Evolutionary conservation across 768 basidiomycete species (phyloP).

Genomic region (Auricularia cornea): DNA sequence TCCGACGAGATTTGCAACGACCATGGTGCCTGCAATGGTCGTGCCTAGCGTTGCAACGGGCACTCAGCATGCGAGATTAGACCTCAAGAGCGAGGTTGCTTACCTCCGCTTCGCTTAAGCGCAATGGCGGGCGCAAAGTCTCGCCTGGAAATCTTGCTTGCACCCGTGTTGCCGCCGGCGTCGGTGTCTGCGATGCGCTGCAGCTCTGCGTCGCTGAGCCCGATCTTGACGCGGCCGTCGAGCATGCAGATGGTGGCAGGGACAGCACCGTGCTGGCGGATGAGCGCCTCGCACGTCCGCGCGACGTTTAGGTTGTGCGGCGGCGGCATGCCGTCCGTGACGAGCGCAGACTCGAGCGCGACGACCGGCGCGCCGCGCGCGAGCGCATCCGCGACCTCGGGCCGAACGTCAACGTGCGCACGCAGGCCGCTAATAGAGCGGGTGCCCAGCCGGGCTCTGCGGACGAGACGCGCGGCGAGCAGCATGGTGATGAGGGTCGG

Average conservation of each 20-base stretch:
- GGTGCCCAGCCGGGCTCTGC: neutral
- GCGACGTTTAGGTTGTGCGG: conserved; percentile 71
- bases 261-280: conserved; percentile 64
- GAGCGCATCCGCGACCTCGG: conserved; percentile 80
- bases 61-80: conserved; percentile 13
- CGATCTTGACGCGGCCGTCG: conserved; percentile 78
- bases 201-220: conserved; percentile 57
- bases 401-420: conserved; percentile 53
- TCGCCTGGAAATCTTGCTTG: conserved; percentile 62
- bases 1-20: conserved; percentile 19
- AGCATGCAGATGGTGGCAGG: conserved; percentile 90
- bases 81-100: conserved; percentile 37
- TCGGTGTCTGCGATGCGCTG: conserved; percentile 52
- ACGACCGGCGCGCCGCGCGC: conserved; percentile 59
- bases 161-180: conserved; percentile 31
- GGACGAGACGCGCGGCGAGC: neutral
- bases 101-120: conserved; percentile 63
- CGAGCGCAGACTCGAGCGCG: conserved; percentile 64
- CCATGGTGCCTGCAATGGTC: conserved; percentile 77
- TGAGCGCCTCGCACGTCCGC: conserved; percentile 59
- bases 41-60: neutral
- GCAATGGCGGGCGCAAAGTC: conserved; percentile 75
- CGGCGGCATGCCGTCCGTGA: conserved; percentile 87
- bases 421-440: neutral
- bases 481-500: too few relatives aligned